Base-by-base conservation (phyloP, 176 grass and related monocot genomes). In the Oryza meridionalis region DNA sequence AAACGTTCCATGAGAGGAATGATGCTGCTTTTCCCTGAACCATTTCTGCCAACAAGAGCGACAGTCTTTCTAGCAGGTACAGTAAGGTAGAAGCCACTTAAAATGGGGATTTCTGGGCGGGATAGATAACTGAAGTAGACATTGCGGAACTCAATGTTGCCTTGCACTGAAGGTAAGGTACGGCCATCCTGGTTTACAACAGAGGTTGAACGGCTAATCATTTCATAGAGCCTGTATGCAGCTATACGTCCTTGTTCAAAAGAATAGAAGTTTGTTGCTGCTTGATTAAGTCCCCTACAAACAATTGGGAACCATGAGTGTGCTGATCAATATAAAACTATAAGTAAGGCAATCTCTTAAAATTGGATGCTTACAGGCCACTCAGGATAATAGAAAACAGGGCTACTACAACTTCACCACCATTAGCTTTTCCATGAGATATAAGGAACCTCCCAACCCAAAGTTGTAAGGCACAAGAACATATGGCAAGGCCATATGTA, bases 171-270 rank as follows among this genome's bases (percentile, higher is more conserved):
- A 50, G 73, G 59, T 83, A 95, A 87, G 76, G 89, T 92, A 85
- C 70, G 85, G 11, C 96, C 96, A 77, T 90, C 91, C 77, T 95
- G 93, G 85, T 95, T 98, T 64, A 93, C 85, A 83, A 66, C 86
- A 14, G 91, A 94, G 70, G 85, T 92, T 75, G 96, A 98, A 80
- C 93, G 93, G 61, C 91, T 93, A 82, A 98, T 98, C 93, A 98
- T 98, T 88, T 98, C 96, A 65, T 92, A 98, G 46, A 98, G 96
- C 72, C 96, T 92, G 74, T 95, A 95, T 49, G 96, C 96, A 73
- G 96, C 93, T 83, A 98, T 98, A 80, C 96, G 88, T 24, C 96
- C 96, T 98, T 98, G 96, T 85, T 98, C 96, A 88, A 98, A 98
- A 64, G 93, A 95, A 77, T 98, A 98, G 75, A 98, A 98, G 70